phyloP scores from a whole-genome alignment of 805 yeast species.

The Candida sonorensis region DNA sequence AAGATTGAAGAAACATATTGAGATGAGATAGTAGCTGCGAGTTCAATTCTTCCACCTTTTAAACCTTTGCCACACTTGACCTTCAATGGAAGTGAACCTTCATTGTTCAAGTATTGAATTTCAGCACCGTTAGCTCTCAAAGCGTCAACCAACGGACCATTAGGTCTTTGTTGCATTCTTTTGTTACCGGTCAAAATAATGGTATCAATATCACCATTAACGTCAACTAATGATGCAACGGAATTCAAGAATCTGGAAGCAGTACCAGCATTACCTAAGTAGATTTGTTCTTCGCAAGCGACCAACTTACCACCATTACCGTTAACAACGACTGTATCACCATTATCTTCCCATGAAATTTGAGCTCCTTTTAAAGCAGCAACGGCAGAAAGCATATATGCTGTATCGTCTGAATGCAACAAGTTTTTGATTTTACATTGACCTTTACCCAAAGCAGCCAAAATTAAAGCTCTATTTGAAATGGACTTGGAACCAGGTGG shows the following conservation, averaged over 20 bases:
- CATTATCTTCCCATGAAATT: slow-evolving; percentile 78
- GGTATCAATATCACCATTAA: slow-evolving; percentile 32
- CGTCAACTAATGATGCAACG: slow-evolving; percentile 76
- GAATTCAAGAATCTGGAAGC: slow-evolving; percentile 93
- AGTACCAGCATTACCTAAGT: slow-evolving; percentile 96
- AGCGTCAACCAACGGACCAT: slow-evolving; percentile 93
- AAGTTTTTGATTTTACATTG: slow-evolving; percentile 76
- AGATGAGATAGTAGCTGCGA: slow-evolving; percentile 94
- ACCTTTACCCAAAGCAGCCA: slow-evolving; percentile 90
- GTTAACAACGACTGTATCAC: slow-evolving; percentile 77
- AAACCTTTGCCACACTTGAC: slow-evolving; percentile 65
- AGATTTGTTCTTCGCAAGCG: slow-evolving; percentile 62
- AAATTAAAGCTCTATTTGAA: slow-evolving; percentile 86
- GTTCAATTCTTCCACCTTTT: slow-evolving; percentile 85
- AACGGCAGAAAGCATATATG: slow-evolving; percentile 88
- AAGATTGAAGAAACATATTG: slow-evolving; percentile 94
- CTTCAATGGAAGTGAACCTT: slow-evolving; percentile 82
- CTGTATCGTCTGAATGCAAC: slow-evolving; percentile 94
- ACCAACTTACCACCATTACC: slow-evolving; percentile 77
- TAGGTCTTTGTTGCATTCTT: slow-evolving; percentile 96
- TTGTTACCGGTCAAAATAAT: slow-evolving; percentile 86
- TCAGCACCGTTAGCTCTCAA: slow-evolving; percentile 71
- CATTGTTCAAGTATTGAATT: slow-evolving; percentile 61
- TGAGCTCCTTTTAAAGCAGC: slow-evolving; percentile 72
- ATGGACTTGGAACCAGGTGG: slow-evolving; percentile 99